Conservation (phyloP, 495 filamentous ascomycete genomes). For the Aspergillus ostianus region DNA sequence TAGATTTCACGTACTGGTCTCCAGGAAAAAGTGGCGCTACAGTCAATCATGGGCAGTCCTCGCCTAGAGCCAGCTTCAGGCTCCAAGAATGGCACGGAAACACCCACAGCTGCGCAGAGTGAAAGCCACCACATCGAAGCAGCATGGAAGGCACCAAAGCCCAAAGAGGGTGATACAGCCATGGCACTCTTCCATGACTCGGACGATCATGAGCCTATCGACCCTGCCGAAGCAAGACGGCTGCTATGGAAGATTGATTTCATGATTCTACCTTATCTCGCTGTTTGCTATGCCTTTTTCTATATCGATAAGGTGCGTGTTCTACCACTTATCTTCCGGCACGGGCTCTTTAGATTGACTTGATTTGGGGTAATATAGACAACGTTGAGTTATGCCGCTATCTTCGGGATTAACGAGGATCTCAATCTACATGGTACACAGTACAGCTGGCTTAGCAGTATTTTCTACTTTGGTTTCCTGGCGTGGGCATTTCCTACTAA, state of each 20-base stretch:
- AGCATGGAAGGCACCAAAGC: conserved; percentile 30
- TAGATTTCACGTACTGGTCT: background rate
- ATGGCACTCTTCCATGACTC: conserved; percentile 44
- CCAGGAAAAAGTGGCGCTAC: background rate
- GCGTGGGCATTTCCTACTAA: conserved; percentile 51
- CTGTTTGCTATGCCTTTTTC: conserved; percentile 60
- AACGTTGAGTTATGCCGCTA: conserved; percentile 56
- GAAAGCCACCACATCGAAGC: conserved; percentile 25
- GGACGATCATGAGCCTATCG: conserved; percentile 45
- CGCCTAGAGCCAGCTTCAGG: conserved; percentile 14
- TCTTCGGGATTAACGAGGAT: conserved; percentile 56
- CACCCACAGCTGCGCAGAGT: conserved; percentile 24
- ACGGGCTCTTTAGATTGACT: conserved; percentile 37
- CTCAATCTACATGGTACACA: conserved; percentile 45
- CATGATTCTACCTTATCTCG: conserved; percentile 49
- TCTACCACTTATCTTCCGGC: conserved; percentile 5
- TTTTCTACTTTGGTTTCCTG: conserved; percentile 54
- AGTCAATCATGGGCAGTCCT: background rate
- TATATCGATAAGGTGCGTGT: conserved; percentile 52
- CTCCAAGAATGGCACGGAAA: conserved; percentile 27
- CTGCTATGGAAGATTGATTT: conserved; percentile 57
- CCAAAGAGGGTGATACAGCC: conserved; percentile 43
- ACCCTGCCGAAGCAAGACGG: conserved; percentile 46
- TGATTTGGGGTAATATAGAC: conserved; percentile 43
- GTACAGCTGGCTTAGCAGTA: conserved; percentile 49